A percentile compares a stretch with the other conserved stretches of the same genome.
These are phyloP conservation scores for Anastatica hierochuntica DNA, from an alignment of 345 rosid genomes.

Conservation along the genomic window DNA sequence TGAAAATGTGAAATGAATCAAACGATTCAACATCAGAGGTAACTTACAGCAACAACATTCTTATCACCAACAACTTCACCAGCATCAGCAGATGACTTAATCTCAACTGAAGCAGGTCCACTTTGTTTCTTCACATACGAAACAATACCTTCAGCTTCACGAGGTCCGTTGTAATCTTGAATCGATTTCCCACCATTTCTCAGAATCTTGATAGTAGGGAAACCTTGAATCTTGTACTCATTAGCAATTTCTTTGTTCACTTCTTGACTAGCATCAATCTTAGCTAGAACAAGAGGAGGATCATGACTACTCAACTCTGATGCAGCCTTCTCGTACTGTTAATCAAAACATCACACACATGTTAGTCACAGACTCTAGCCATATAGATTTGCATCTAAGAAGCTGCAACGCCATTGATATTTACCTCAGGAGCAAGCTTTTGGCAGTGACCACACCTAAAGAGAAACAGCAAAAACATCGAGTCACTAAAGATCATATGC, in stretches of 20 bases:
- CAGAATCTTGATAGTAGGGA: conserved; percentile 78
- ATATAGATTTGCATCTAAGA: not conserved
- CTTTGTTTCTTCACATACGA: conserved; percentile 75
- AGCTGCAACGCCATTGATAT: not conserved
- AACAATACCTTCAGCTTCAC: conserved; percentile 83
- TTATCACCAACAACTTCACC: conserved; percentile 47
- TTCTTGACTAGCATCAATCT: conserved; percentile 82
- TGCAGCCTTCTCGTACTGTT: conserved; percentile 94
- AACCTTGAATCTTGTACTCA: conserved; percentile 63
- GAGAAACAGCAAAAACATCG: not conserved
- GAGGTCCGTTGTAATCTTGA: conserved; percentile 96
- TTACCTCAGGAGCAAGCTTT: conserved; percentile 92
- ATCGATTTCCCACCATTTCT: conserved; percentile 66
- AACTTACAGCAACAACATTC: conserved; percentile 61
- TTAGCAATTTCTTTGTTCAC: conserved; percentile 49
- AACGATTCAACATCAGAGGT: too few relatives aligned
- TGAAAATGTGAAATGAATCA: not conserved
- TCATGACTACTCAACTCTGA: conserved; percentile 53
- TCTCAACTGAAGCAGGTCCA: conserved; percentile 84
- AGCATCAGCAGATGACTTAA: conserved; percentile 59
- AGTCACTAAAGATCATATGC: not conserved
- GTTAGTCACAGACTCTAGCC: not conserved
- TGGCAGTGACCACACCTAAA: conserved; percentile 96
- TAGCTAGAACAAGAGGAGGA: conserved; percentile 64
- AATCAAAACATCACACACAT: not conserved